Evolutionary conservation across 345 rosid genomes (phyloP), one percentile per base, ranked within the genome.

Genomic region (Lagerstroemia speciosa): DNA sequence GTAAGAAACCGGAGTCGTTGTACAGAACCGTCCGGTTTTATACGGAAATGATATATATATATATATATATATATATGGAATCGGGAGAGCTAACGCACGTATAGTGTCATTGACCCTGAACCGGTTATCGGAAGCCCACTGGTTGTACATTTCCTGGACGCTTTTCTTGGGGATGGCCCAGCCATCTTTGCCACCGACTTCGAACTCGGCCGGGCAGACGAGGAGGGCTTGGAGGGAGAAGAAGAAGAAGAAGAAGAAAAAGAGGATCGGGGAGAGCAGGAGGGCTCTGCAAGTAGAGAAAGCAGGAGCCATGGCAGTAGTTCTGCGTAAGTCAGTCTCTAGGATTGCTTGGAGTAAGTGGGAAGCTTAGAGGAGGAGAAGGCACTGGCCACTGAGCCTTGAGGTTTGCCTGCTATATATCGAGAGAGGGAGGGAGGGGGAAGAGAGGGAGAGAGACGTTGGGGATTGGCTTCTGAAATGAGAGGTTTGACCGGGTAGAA

Each of bases 71-170:
- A 19, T 6, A 26, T 6, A 58, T 58, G 63, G 40, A 8, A 19
- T 1, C 5, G 43, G 29, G 50, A 63, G 52, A 37, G 26, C 33
- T 46, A 5, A 76, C 92, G 77, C 83, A 86, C 95, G 86, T 67
- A 87, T 27, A 15, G 86, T 72, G 65, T 92, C 98, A 3, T 79
- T 78, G 61, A 84, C 75, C 74, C 80, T 80, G 77, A 92, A 90
- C 67, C 97, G 86, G 70, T 90, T 84, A 9, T 75, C 64, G 16
- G 97, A 86, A 19, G 97, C 97, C 97, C 97, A 92, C 31, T 81
- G 65, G 72, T 92, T 92, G 83, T 82, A 92, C 67, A 77, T 4
- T 45, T 77, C 81, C 57, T 46, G 73, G 75, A 73, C 82, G 50
- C 77, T 79, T 71, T 48, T 81, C 6, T 80, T 81, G 61, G 87